Evolutionary conservation across 208 protist genomes (phyloP), one percentile per base, ranked within the genome.

Genomic region (Crithidia fasciculata): DNA sequence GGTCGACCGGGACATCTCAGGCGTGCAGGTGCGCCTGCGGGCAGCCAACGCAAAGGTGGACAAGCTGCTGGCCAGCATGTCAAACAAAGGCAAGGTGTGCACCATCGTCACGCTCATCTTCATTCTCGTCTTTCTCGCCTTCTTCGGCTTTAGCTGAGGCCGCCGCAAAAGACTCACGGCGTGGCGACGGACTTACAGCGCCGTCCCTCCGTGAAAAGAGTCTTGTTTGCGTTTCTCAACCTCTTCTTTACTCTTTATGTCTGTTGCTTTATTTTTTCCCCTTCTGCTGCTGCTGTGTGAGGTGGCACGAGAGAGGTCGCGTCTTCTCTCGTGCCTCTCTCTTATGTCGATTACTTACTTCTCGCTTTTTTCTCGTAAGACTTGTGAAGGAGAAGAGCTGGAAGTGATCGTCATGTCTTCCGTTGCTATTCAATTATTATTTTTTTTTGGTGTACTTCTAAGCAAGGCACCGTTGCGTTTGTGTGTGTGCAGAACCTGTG

Each of bases 11-110:
- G 83, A 89, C 71, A 76, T 96, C 44, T 83, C 83, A 0, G 76
- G 81, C 28, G 79, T 96, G 19, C 89, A 91, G 63, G 76, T 86
- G 19, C 87, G 85, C 12, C 72, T 96, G 60, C 84, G 82, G 6
- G 71, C 82, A 5, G 89, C 89, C 28, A 96, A 96, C 64, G 78
- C 77, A 8, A 96, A 93, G 71, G 83, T 96, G 8, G 88, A 96
- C 55, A 88, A 94, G 65, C 78, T 96, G 19, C 81, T 96, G n/a
- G 83, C 81, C 8, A 90, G 81, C 56, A 89, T 96, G 88, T 94
- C 92, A 43, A 91, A 93, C 71, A 85, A 77, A 65, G 84, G 83
- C 0, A 96, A 96, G 64, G 83, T 96, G 37, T 94, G 92, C 77
- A 91, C 83, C 8, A 90, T 96, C 75, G 52, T 87, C 7, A 53